These are phyloP conservation scores for Rhamnella rubrinervis DNA, from an alignment of 331 rosid genomes.

Conservation along the genomic window DNA sequence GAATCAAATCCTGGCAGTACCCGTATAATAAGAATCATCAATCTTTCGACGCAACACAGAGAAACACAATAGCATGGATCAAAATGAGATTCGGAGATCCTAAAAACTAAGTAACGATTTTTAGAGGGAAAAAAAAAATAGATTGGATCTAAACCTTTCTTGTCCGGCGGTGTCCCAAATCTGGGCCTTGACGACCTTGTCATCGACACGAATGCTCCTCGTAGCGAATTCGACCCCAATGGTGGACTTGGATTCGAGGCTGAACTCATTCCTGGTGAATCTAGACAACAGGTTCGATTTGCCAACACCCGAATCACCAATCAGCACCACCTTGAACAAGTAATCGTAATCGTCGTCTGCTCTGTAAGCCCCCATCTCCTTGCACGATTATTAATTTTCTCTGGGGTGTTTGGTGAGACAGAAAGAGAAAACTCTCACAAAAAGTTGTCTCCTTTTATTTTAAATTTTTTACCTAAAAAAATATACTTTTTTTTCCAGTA, in stretches of 20 bases:
- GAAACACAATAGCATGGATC: not conserved
- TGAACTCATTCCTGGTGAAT: constrained; percentile 73
- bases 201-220: constrained; percentile 75
- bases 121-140: not conserved
- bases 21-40: not conserved
- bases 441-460: not conserved
- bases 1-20: not conserved
- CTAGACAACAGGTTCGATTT: constrained; percentile 83
- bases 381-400: constrained; percentile 15
- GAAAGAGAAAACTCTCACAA: constrained; percentile 5
- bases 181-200: constrained; percentile 89
- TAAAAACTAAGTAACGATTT: not conserved
- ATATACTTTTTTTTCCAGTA: not conserved
- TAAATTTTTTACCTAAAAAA: not conserved
- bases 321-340: constrained; percentile 72
- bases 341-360: constrained; percentile 85
- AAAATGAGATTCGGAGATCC: constrained; percentile 24
- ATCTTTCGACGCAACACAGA: not conserved
- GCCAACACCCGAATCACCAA: constrained; percentile 87
- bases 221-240: constrained; percentile 93
- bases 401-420: constrained; percentile 21
- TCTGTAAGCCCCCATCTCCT: constrained; percentile 73
- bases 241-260: constrained; percentile 81
- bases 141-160: constrained; percentile 58
- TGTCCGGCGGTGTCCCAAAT: constrained; percentile 97